Base-by-base conservation (phyloP, 306 rosid species). In the Phaseolus lunatus region DNA sequence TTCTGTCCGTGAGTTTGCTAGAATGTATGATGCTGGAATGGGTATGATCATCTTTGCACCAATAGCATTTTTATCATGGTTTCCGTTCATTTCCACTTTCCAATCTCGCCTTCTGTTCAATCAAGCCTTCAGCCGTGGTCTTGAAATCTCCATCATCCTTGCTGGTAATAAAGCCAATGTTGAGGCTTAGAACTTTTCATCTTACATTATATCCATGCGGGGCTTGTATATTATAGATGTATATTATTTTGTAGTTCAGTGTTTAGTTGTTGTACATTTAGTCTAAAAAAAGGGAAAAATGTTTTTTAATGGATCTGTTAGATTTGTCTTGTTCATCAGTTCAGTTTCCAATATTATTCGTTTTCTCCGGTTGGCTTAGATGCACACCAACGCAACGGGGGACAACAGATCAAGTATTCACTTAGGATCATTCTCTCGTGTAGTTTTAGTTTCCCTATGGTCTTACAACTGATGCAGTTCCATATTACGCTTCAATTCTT, bases 21-120 rank as follows among this genome's bases (percentile, higher is more conserved):
- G 98, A 80, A 83, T 95, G 92, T 95, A 92, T 67, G 98, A 95
- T 83, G 98, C 98, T n/a, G 97, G 93, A 65, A 95, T 95, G 98
- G 98, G 98, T 7, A 69, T 90, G 87, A 77, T 95, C 37, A 89
- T 92, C 49, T 95, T 95, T 53, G 78, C 90, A 19, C 97, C 98
- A 0, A 61, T 92, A 63, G 97, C 91, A 2, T 48, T 95, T 66
- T 62, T 95, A 48, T 90, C 98, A 8, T 95, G 98, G 98, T 95
- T 95, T 86, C 97, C 98, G 0, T 95, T 95, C 87, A 73, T 95
- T 78, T 90, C 98, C 45, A 95, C 98, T 23, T 92, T 95, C 86
- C 98, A 92, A 81, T 95, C 98, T 66, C 97, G 98, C 49, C 97
- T 95, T 72, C 93, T 95, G 74, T 95, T 90, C 58, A 95, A 95